Evolutionary conservation across 73 alveolate species (phyloP).

Genomic region (Urostyla sp.): DNA sequence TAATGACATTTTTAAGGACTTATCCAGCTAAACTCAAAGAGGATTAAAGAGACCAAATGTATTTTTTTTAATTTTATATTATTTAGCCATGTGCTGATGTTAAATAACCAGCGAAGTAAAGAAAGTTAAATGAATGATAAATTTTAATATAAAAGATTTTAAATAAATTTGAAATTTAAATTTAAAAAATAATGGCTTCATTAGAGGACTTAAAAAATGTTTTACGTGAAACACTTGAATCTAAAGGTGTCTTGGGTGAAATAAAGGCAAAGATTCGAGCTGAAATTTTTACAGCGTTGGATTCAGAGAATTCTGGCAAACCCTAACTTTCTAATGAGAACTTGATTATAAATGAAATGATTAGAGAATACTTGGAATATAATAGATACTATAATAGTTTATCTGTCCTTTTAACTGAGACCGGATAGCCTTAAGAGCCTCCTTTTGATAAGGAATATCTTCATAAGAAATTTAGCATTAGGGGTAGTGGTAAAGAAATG

Average conservation of each 20-base stretch:
- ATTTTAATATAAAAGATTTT: too few relatives aligned
- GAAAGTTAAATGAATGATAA: too few relatives aligned
- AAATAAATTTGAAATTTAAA: slow-evolving; percentile 30
- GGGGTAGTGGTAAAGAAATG: slow-evolving; percentile 75
- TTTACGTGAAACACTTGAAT: slow-evolving; percentile 93
- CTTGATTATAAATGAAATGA: slow-evolving; percentile 94
- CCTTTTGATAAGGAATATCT: slow-evolving; percentile 90
- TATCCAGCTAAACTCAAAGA: too few relatives aligned
- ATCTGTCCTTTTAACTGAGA: slow-evolving; percentile 90
- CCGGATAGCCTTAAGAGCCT: slow-evolving; percentile 94
- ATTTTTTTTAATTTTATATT: too few relatives aligned
- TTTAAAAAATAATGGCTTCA: slow-evolving; percentile 87
- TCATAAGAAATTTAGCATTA: slow-evolving; percentile 86
- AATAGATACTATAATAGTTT: slow-evolving; percentile 87
- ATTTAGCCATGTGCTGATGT: too few relatives aligned
- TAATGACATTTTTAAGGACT: too few relatives aligned
- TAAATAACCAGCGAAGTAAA: too few relatives aligned
- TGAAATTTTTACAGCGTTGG: slow-evolving; percentile 92
- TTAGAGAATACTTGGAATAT: slow-evolving; percentile 94
- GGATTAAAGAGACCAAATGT: too few relatives aligned
- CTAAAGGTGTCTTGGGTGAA: slow-evolving; percentile 91
- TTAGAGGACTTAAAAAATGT: slow-evolving; percentile 93
- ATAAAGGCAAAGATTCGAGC: slow-evolving; percentile 95
- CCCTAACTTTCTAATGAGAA: slow-evolving; percentile 93
- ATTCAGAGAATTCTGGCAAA: slow-evolving; percentile 83